Evolutionary conservation across 2,329 filamentous ascomycete genomes (phyloP), one percentile per base, ranked within the genome.

Genomic region (Colletotrichum somersetense): DNA sequence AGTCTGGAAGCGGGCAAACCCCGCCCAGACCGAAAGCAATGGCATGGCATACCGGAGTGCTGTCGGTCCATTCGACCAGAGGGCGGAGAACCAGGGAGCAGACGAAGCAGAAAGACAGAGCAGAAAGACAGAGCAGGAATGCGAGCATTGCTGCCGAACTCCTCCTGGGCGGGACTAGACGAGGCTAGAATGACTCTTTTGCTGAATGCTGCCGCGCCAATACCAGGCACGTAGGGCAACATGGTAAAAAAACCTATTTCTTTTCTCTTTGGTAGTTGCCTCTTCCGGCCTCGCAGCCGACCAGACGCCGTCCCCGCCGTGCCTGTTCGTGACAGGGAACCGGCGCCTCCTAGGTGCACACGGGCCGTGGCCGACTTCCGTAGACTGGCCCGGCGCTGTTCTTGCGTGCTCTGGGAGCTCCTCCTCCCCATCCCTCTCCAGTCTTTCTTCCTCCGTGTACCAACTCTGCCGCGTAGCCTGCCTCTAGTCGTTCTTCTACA

Each of bases 21-120:
- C 5, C n/a, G 7, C 18, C 33, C 26, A 26, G 23, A 35, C 23
- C 3, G 6, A 12, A 10, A n/a, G 18, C 30, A 33, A 35, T 11
- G 30, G 40, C 8, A 35, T 16, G 26, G 20, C 42, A 42, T 16
- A 35, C 23, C 23, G 48, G 23, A 59, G 42, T 38, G 44, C 44
- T 14, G 18, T n/a, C 8, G 20, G 33, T 5, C 44, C 11, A 52
- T 26, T 63, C 55, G 12, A 62, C 14, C 23, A 44, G 57, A n/a
- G 52, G 14, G 63, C 56, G 64, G 63, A 67, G 57, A 62, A 57
- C 40, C 38, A 50, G 50, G 62, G 38, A 30, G 50, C 46, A 40
- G 48, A 40, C 8, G 26, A n/a, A 35, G 46, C 30, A 50, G 20
- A 18, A 40, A 10, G 10, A 3, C 16, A 44, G 62, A 26, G 26